A percentile compares a stretch with the other conserved stretches of the same genome.
phyloP scores from a whole-genome alignment of 805 yeast genomes.

The Jamesozyma hellenica region DNA sequence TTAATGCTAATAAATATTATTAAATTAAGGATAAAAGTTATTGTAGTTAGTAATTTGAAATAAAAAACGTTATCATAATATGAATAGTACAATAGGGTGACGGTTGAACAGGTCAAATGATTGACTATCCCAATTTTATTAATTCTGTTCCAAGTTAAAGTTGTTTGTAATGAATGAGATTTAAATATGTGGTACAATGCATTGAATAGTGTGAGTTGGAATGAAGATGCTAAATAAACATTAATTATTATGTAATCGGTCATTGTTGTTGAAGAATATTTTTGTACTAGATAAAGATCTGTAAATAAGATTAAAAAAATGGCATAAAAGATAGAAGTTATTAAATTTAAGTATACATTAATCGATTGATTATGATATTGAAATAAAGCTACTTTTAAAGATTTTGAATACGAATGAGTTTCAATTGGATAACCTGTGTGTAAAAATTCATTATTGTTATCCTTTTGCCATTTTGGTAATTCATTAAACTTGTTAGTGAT shows the following conservation, averaged over 20 bases:
- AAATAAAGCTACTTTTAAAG: conserved; percentile 1
- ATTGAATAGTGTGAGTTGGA: conserved; percentile 46
- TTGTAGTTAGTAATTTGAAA: conserved; percentile 18
- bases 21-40: conserved; percentile 44
- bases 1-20: conserved; percentile 47
- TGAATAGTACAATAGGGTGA: conserved; percentile 37
- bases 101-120: conserved; percentile 48
- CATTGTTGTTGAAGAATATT: conserved; percentile 20
- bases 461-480: too few relatives aligned
- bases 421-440: conserved; percentile 2
- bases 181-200: conserved; percentile 53
- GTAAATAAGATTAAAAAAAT: conserved; percentile 16
- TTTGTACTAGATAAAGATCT: conserved; percentile 18
- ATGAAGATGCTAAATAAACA: conserved; percentile 44
- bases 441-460: conserved; percentile 2
- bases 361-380: conserved; percentile 5
- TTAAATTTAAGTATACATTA: conserved; percentile 2
- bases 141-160: conserved; percentile 47
- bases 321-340: conserved; percentile 3
- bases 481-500: too few relatives aligned
- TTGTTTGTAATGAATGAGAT: conserved; percentile 44
- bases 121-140: conserved; percentile 63
- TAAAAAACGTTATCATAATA: conserved; percentile 29
- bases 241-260: conserved; percentile 41
- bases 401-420: conserved; percentile 5